phyloP scores from a whole-genome alignment of 208 protist genomes.

The Leptomonas pyrrhocoris region DNA sequence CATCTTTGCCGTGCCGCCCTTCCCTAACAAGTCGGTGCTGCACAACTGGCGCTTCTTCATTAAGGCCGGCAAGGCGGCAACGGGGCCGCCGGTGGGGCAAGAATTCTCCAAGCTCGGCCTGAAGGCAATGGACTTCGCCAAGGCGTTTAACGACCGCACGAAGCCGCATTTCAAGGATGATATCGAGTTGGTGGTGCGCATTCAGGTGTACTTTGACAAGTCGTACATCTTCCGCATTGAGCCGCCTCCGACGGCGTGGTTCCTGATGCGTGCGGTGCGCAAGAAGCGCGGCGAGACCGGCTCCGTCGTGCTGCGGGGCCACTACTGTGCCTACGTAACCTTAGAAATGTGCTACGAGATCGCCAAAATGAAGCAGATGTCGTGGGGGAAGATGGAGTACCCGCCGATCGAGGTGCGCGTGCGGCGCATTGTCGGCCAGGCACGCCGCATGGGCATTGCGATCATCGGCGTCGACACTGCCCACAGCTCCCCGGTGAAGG shows the following conservation, averaged over 20 bases:
- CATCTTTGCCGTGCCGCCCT: slow-evolving; percentile 74
- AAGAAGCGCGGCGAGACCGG: slow-evolving; percentile 88
- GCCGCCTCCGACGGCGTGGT: slow-evolving; percentile 88
- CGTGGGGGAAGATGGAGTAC: slow-evolving; percentile 74
- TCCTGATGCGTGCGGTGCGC: slow-evolving; percentile 73
- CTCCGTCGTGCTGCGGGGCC: slow-evolving; percentile 48
- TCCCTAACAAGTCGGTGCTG: slow-evolving; percentile 83
- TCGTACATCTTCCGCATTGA: slow-evolving; percentile 87
- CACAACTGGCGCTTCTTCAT: slow-evolving; percentile 94
- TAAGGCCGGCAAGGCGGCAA: slow-evolving; percentile 86
- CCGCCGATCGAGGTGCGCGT: slow-evolving; percentile 88
- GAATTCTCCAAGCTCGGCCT: slow-evolving; percentile 89
- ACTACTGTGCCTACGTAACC: slow-evolving; percentile 85
- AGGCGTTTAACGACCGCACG: slow-evolving; percentile 90
- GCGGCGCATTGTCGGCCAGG: slow-evolving; percentile 81
- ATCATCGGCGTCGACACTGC: slow-evolving; percentile 88
- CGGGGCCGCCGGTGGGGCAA: slow-evolving; percentile 89
- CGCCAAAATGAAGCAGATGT: slow-evolving; percentile 89
- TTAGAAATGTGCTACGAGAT: slow-evolving; percentile 93
- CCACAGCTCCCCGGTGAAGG: slow-evolving; percentile 73
- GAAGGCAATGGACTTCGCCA: slow-evolving; percentile 92
- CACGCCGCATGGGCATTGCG: slow-evolving; percentile 85
- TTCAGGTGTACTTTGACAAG: slow-evolving; percentile 93
- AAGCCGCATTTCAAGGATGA: slow-evolving; percentile 90
- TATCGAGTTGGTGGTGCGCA: slow-evolving; percentile 86